Conservation (phyloP, 129 eudicot species). For the Tanacetum coccineum region DNA sequence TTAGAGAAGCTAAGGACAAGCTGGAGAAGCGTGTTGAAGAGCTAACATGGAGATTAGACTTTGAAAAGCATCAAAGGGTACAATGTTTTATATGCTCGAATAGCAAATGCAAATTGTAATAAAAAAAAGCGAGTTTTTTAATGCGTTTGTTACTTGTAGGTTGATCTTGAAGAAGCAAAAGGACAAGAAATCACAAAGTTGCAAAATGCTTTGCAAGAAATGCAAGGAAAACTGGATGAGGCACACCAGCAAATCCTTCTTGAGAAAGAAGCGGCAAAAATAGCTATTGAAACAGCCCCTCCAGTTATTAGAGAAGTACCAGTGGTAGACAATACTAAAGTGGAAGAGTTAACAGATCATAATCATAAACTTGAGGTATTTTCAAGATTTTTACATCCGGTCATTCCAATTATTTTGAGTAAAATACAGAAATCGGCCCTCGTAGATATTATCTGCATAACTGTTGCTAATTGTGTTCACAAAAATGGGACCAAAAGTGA, state of each 20-base stretch:
- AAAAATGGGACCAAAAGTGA: too few relatives aligned
- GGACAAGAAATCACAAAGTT: conserved; percentile 77
- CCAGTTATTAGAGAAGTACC: conserved; percentile 92
- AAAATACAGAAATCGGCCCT: too few relatives aligned
- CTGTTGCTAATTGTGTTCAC: too few relatives aligned
- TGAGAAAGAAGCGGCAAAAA: conserved; percentile 92
- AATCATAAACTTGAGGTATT: conserved; percentile 76
- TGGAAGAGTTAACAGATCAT: conserved; percentile 62
- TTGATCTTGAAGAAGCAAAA: conserved; percentile 95
- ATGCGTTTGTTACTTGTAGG: conserved; percentile 41
- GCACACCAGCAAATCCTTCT: conserved; percentile 66
- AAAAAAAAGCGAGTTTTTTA: neutral
- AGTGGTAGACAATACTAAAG: conserved; percentile 59
- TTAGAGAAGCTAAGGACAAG: conserved; percentile 98
- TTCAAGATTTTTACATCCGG: conserved; percentile 3
- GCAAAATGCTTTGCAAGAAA: conserved; percentile 67
- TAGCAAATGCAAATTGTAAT: neutral
- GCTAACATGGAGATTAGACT: conserved; percentile 88
- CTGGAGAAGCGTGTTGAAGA: conserved; percentile 99
- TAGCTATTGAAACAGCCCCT: conserved; percentile 93
- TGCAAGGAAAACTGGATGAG: conserved; percentile 77
- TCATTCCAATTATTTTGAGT: neutral
- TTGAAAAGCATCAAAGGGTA: conserved; percentile 91
- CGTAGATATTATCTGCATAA: too few relatives aligned
- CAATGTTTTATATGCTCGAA: neutral